A percentile compares a stretch with the other conserved stretches of the same genome.
phyloP scores from a whole-genome alignment of 305 asterid species.

The Plantago coronopus region DNA sequence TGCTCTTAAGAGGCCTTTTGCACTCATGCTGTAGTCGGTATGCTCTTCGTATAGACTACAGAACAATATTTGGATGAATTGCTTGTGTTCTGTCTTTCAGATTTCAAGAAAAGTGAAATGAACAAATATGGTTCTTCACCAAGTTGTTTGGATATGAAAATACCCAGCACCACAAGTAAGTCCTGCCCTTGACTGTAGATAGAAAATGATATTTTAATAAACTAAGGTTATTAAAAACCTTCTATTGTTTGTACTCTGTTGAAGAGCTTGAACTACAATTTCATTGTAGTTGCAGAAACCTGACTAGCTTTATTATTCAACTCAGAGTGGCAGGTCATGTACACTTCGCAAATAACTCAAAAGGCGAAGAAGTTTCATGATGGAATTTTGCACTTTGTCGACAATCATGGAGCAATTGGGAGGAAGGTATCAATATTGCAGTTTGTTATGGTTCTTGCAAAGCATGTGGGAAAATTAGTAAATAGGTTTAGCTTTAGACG shows the following conservation, averaged over 20 bases:
- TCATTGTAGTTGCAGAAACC: background rate
- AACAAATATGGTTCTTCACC: constrained; percentile 55
- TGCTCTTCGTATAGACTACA: too few relatives aligned
- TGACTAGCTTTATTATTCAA: constrained; percentile 2
- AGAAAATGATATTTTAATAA: background rate
- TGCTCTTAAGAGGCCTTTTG: constrained; percentile 5
- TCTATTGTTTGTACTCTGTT: constrained; percentile 2
- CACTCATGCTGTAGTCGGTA: too few relatives aligned
- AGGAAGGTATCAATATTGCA: constrained; percentile 79
- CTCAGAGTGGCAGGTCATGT: constrained; percentile 84
- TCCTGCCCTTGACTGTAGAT: constrained; percentile 8
- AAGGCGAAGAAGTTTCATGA: constrained; percentile 84
- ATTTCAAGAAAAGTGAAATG: constrained; percentile 61
- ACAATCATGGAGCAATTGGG: constrained; percentile 55
- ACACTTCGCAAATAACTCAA: constrained; percentile 76
- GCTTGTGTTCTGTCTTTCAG: constrained; percentile 41
- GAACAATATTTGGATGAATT: constrained; percentile 5
- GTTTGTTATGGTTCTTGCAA: too few relatives aligned
- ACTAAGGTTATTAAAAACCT: constrained; percentile 9
- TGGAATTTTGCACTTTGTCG: constrained; percentile 59
- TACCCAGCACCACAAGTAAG: constrained; percentile 47
- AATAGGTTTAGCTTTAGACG: too few relatives aligned
- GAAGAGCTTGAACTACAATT: background rate
- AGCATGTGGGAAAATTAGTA: too few relatives aligned
- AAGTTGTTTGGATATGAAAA: constrained; percentile 37